Conservation (phyloP, 306 rosid species). For the Fagus sylvatica region DNA sequence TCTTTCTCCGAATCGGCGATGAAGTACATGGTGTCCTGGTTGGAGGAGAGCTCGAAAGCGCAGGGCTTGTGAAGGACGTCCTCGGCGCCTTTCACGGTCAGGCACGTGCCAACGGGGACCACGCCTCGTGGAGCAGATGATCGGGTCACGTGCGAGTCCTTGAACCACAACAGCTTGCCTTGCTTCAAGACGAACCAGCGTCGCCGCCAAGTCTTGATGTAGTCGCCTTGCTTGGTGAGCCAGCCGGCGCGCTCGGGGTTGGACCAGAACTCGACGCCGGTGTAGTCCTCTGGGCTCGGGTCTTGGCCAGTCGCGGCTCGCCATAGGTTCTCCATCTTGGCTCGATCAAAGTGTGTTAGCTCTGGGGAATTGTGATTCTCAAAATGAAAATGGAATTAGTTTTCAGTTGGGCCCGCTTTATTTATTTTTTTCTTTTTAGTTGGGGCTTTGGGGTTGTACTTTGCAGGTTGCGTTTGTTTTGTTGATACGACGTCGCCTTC, state of each 20-base stretch:
- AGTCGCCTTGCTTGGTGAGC: conserved; percentile 65
- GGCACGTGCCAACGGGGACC: conserved; percentile 49
- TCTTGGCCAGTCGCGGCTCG: conserved; percentile 66
- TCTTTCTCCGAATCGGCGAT: conserved; percentile 57
- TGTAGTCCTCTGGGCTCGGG: conserved; percentile 57
- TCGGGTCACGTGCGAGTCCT: conserved; percentile 43
- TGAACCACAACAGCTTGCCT: conserved; percentile 65
- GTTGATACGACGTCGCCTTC: not conserved
- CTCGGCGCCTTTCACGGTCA: conserved; percentile 65
- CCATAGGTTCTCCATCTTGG: conserved; percentile 54
- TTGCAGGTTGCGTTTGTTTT: too few relatives aligned
- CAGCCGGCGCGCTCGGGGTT: conserved; percentile 59
- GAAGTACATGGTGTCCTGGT: conserved; percentile 54
- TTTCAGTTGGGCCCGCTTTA: too few relatives aligned
- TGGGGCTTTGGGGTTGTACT: too few relatives aligned
- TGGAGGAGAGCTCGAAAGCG: conserved; percentile 60
- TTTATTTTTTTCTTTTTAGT: too few relatives aligned
- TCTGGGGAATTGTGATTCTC: too few relatives aligned
- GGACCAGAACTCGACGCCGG: conserved; percentile 53
- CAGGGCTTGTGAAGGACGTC: conserved; percentile 57
- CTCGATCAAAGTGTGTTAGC: not conserved
- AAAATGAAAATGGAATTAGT: too few relatives aligned
- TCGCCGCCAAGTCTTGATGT: conserved; percentile 65
- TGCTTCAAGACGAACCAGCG: conserved; percentile 69
- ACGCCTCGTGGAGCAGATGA: conserved; percentile 56